phyloP scores from a whole-genome alignment of 305 asterid species.

The Stenogyne calaminthoides region DNA sequence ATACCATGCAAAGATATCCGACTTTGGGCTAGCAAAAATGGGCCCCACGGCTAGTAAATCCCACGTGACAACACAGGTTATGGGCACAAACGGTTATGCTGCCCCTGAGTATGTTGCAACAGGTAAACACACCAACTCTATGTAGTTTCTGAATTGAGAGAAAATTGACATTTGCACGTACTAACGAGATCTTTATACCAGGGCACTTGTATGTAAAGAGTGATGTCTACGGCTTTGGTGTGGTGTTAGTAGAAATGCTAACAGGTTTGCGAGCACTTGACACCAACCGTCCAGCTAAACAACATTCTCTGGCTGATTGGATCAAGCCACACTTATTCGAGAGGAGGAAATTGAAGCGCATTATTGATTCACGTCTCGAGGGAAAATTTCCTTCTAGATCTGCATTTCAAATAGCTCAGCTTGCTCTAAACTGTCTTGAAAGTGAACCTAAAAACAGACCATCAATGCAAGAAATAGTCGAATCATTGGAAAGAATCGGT shows the following conservation, averaged over 20 bases:
- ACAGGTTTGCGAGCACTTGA: slow-evolving; percentile 56
- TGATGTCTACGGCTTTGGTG: slow-evolving; percentile 62
- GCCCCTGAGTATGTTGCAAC: slow-evolving; percentile 66
- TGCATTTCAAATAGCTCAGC: slow-evolving; percentile 45
- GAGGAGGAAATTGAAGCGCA: slow-evolving; percentile 50
- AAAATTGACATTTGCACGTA: not conserved
- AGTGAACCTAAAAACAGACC: slow-evolving; percentile 56
- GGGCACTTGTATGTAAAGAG: slow-evolving; percentile 66
- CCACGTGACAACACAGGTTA: slow-evolving; percentile 58
- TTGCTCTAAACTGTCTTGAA: slow-evolving; percentile 52
- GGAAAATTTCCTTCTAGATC: slow-evolving; percentile 47
- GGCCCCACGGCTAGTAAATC: slow-evolving; percentile 59
- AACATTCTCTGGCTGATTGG: slow-evolving; percentile 49
- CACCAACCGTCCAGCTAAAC: slow-evolving; percentile 47
- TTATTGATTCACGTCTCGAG: slow-evolving; percentile 50
- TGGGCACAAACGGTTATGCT: slow-evolving; percentile 63
- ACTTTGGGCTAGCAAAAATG: slow-evolving; percentile 60
- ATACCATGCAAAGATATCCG: slow-evolving; percentile 61
- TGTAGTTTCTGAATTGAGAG: not conserved
- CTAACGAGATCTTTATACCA: slow-evolving; percentile 19
- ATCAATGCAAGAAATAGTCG: slow-evolving; percentile 53
- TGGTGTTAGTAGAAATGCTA: slow-evolving; percentile 59
- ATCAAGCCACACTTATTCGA: slow-evolving; percentile 51
- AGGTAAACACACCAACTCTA: slow-evolving; percentile 33
- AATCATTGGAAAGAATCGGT: slow-evolving; percentile 39